Evolutionary conservation across 2,329 filamentous ascomycete genomes (phyloP), one percentile per base, ranked within the genome.

Genomic region (Dryadomyces quercivorus): DNA sequence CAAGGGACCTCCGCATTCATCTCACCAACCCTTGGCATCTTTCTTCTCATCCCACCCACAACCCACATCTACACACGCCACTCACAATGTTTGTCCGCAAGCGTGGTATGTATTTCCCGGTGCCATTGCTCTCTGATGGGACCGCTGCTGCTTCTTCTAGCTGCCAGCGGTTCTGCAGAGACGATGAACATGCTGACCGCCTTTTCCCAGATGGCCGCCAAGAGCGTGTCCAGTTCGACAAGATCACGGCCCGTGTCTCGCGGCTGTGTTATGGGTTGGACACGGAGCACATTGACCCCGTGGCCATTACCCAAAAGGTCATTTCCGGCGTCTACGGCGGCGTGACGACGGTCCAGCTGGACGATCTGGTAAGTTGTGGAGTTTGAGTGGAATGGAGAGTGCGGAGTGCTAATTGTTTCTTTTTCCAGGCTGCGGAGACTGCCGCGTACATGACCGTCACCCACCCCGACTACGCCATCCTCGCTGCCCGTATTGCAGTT

Each of bases 371-470:
- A 78, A 74, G 88, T 72, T 3, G 45, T 8, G 16, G 7, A 6
- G n/a, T 18, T 54, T 13, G 34, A 1, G 16, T 20, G 18, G 18
- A 13, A n/a, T n/a, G n/a, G n/a, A n/a, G n/a, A 34, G 8, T 13
- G 15, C 20, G 8, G 26, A 31, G 5, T 47, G 7, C 51, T 52
- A 31, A 46, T 31, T n/a, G 20, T 26, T 50, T 34, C 15, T 10
- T n/a, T 7, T 21, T 15, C 57, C 64, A 97, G 92, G 93, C 93
- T 67, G 93, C 93, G 64, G 93, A 98, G 76, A 98, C 93, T 64
- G 93, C 93, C 64, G 93, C 93, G 56, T 98, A 98, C 77, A 98
- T 98, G 93, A 98, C 93, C 58, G 92, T 96, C 63, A 98, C 92
- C 59, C 93, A 98, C 71, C 93, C 93, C 65, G 93, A 98, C 75